phyloP scores from a whole-genome alignment of 257 asterid genomes.

The Capsicum rhomboideum region DNA sequence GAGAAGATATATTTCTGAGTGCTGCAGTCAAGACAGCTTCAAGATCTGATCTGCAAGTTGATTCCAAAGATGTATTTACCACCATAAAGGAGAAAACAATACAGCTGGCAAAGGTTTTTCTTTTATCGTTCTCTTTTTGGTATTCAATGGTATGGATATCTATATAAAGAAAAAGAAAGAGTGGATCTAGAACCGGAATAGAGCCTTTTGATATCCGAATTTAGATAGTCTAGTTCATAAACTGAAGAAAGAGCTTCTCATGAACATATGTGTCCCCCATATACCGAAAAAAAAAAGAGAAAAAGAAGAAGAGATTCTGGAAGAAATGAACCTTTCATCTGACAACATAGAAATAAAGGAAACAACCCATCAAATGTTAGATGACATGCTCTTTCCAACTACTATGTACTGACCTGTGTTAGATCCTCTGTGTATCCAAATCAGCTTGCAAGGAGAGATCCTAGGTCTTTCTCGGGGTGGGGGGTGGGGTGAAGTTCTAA shows the following conservation, averaged over 20 bases:
- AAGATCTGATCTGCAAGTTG: conserved; percentile 67
- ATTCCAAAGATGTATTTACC: conserved; percentile 1
- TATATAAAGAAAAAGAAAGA: neutral
- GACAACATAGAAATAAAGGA: neutral
- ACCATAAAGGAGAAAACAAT: neutral
- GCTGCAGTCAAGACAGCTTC: conserved; percentile 59
- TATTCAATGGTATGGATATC: neutral
- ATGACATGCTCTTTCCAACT: neutral
- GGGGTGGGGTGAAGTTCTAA: too few species aligned
- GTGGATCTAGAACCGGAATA: neutral
- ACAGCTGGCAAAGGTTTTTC: neutral
- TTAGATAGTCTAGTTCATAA: neutral
- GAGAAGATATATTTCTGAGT: conserved; percentile 42
- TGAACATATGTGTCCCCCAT: neutral
- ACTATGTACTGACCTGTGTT: neutral
- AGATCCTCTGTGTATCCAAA: neutral
- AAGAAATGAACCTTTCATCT: neutral
- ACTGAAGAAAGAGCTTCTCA: neutral
- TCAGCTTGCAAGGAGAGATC: neutral
- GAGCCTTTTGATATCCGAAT: neutral
- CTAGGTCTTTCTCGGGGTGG: neutral
- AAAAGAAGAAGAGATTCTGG: neutral
- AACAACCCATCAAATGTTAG: neutral
- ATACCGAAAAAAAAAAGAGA: neutral
- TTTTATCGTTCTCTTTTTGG: neutral